A percentile compares a stretch with the other conserved stretches of the same genome.
Evolutionary conservation across 352 stramenopile genomes (phyloP).

Genomic region (Globisporangium nodosum): DNA sequence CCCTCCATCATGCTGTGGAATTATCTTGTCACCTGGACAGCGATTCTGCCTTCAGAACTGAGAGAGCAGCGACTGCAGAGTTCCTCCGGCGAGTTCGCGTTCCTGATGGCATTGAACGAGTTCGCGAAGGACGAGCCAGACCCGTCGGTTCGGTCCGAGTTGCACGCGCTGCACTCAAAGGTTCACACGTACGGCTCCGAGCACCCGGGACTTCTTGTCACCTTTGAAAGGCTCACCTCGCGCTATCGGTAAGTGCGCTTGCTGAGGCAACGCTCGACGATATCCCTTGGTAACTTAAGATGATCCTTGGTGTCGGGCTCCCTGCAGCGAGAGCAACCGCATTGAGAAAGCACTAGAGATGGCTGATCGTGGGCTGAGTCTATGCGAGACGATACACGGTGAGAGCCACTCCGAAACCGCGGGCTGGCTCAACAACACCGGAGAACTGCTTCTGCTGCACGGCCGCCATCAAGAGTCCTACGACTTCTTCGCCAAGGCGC

Average conservation of each 20-base stretch:
- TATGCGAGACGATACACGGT: constrained; percentile 34
- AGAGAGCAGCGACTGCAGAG: constrained; percentile 15
- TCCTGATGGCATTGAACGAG: constrained; percentile 2
- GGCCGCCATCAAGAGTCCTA: constrained; percentile 24
- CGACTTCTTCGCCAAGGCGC: constrained; percentile 30
- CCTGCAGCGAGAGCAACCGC: constrained; percentile 15
- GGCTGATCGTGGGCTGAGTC: constrained; percentile 29
- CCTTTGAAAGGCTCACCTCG: constrained; percentile 30
- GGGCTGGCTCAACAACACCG: constrained; percentile 37
- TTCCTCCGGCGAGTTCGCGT: constrained; percentile 9
- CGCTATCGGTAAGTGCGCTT: constrained; percentile 25
- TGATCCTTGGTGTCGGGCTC: not conserved
- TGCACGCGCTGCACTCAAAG: constrained; percentile 55
- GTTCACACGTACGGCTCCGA: constrained; percentile 25
- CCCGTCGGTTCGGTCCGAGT: constrained; percentile 28
- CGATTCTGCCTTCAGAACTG: constrained; percentile 18
- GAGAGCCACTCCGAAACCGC: constrained; percentile 30
- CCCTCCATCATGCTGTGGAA: no score
- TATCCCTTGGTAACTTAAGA: not conserved
- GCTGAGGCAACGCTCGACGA: not conserved
- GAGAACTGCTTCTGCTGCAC: constrained; percentile 29
- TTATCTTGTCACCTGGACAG: no score
- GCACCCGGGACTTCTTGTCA: constrained; percentile 27
- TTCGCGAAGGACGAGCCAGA: constrained; percentile 23
- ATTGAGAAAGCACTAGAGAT: constrained; percentile 26